Percentiles rank a stretch among this genome's conserved stretches.
phyloP scores from a whole-genome alignment of 2,329 filamentous ascomycete species.

The Colletotrichum spinosum region DNA sequence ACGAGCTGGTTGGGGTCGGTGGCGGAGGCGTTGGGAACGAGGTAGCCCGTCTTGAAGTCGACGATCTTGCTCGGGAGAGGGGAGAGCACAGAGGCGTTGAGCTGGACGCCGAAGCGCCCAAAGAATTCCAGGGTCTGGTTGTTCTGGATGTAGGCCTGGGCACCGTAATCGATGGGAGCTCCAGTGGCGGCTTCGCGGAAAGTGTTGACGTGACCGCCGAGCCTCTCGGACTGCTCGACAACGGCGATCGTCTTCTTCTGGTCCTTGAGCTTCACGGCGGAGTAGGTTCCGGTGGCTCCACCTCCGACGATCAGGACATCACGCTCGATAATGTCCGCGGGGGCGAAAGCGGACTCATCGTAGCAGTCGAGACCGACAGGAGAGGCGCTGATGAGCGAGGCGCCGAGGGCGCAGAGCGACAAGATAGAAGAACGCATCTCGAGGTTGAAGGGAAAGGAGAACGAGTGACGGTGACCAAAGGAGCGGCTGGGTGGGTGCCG shows the following conservation, averaged over 20 bases:
- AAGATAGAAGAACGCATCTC: slow-evolving; percentile 20
- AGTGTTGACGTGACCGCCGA: slow-evolving; percentile 61
- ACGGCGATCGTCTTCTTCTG: slow-evolving; percentile 60
- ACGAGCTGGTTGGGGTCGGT: slow-evolving; percentile 25
- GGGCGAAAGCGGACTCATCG: slow-evolving; percentile 29
- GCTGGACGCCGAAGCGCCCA: slow-evolving; percentile 52
- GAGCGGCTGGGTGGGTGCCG: slow-evolving; percentile 3
- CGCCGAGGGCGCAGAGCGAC: slow-evolving; percentile 27
- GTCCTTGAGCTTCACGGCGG: slow-evolving; percentile 60
- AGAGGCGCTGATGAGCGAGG: slow-evolving; percentile 18
- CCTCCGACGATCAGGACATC: slow-evolving; percentile 66
- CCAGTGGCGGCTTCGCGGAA: slow-evolving; percentile 54
- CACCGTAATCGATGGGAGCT: slow-evolving; percentile 49
- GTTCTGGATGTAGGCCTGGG: slow-evolving; percentile 50
- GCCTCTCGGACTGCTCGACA: slow-evolving; percentile 49
- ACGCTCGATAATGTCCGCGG: slow-evolving; percentile 36
- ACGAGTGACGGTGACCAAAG: slow-evolving; percentile 17
- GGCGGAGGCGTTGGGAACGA: slow-evolving; percentile 34
- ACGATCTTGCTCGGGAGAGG: slow-evolving; percentile 32
- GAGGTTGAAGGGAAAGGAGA: background rate
- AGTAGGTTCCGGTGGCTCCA: slow-evolving; percentile 63
- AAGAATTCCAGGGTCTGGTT: slow-evolving; percentile 57
- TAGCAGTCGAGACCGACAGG: slow-evolving; percentile 24
- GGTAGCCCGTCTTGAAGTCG: slow-evolving; percentile 37
- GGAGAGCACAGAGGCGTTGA: slow-evolving; percentile 23